phyloP scores from a whole-genome alignment of 129 eudicot genomes.

The Mikania micrantha region DNA sequence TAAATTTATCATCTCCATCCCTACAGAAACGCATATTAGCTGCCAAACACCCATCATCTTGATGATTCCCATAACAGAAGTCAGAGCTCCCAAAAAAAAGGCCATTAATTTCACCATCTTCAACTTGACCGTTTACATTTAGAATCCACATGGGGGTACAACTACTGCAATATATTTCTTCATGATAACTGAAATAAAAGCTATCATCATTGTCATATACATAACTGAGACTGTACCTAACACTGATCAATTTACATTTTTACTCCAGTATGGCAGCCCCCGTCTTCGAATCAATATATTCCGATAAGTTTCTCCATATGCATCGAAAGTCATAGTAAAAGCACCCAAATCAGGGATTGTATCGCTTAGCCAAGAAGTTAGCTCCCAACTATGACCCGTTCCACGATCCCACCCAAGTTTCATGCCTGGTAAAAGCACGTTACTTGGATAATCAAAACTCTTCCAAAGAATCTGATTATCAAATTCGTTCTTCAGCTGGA shows the following conservation, averaged over 20 bases:
- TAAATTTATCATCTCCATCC: neutral
- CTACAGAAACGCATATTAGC: constrained; percentile 18
- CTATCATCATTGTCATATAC: constrained; percentile 16
- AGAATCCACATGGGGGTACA: neutral
- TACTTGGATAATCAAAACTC: constrained; percentile 33
- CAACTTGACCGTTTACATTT: neutral
- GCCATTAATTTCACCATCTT: neutral
- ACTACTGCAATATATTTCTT: neutral
- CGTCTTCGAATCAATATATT: constrained; percentile 9
- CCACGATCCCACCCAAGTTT: constrained; percentile 24
- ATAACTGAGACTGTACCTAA: constrained; percentile 18
- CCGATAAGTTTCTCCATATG: neutral
- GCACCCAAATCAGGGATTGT: constrained; percentile 17
- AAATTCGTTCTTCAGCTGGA: constrained; percentile 13
- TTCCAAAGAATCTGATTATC: constrained; percentile 25
- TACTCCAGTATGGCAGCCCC: constrained; percentile 20
- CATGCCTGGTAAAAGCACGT: constrained; percentile 30
- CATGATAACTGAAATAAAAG: constrained; percentile 3
- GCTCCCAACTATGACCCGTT: constrained; percentile 14
- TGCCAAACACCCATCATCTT: constrained; percentile 21
- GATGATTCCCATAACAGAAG: constrained; percentile 24
- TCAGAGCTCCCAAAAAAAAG: neutral
- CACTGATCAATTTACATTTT: too few relatives aligned
- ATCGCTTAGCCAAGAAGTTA: constrained; percentile 25
- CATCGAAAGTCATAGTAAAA: constrained; percentile 26